Percentiles rank a stretch among this genome's conserved stretches.
phyloP scores from a whole-genome alignment of 2,329 filamentous ascomycete species.

The Penicillium capsulatum region DNA sequence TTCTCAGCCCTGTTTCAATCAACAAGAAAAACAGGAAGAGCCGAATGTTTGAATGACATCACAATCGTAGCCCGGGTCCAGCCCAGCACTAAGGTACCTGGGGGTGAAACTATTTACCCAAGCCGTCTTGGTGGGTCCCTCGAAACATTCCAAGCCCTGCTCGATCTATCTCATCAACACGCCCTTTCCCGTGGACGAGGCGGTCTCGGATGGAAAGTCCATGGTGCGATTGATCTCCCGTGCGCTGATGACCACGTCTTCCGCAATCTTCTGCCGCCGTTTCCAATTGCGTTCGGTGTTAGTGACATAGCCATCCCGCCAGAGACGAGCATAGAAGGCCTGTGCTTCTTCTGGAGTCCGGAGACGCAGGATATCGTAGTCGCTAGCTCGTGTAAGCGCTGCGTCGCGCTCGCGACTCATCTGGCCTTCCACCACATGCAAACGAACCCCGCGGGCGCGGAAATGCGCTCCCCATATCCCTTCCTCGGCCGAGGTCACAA shows the following conservation, averaged over 20 bases:
- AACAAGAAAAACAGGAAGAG: too few species aligned
- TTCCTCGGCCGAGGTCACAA: slow-evolving; percentile 23
- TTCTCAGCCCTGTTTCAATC: too few species aligned
- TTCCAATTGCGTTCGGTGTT: slow-evolving; percentile 38
- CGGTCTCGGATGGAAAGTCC: neutral
- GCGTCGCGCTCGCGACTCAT: slow-evolving; percentile 30
- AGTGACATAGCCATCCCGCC: slow-evolving; percentile 26
- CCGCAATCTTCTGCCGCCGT: slow-evolving; percentile 23
- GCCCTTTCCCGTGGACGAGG: neutral
- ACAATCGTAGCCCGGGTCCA: too few species aligned
- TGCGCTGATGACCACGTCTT: slow-evolving; percentile 24
- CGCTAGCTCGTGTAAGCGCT: slow-evolving; percentile 29
- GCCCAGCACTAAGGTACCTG: too few species aligned
- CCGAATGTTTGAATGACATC: too few species aligned
- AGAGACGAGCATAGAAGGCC: slow-evolving; percentile 25
- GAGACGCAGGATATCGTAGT: slow-evolving; percentile 36
- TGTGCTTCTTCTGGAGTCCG: slow-evolving; percentile 25
- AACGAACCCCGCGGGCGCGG: slow-evolving; percentile 11
- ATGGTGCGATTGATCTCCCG: slow-evolving; percentile 22
- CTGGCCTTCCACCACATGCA: slow-evolving; percentile 18
- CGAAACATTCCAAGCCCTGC: neutral
- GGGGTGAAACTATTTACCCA: too few species aligned
- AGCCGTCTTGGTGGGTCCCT: too few species aligned
- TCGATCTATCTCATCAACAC: neutral
- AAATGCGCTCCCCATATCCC: slow-evolving; percentile 16